Evolutionary conservation across 2,329 filamentous ascomycete species (phyloP).

Genomic region (Fusarium sp.): DNA sequence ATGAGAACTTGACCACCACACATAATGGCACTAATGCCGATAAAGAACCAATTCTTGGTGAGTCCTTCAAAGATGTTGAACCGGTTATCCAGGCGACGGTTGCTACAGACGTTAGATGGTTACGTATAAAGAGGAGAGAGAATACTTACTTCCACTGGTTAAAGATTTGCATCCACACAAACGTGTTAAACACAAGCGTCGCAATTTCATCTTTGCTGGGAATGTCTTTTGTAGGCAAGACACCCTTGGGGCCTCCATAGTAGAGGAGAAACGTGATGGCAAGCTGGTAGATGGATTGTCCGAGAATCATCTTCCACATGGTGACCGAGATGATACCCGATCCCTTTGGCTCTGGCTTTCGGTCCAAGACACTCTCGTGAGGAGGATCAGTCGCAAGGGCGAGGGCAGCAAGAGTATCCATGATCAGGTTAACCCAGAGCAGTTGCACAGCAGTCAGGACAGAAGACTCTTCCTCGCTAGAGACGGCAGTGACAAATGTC

Average conservation of each 20-base stretch:
- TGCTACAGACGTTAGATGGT: slow-evolving; percentile 60
- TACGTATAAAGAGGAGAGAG: not conserved
- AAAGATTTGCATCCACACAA: slow-evolving; percentile 99
- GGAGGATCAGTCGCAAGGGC: slow-evolving; percentile 93
- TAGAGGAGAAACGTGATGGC: slow-evolving; percentile 83
- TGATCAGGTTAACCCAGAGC: slow-evolving; percentile 96
- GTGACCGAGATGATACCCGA: slow-evolving; percentile 80
- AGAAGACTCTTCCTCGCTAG: slow-evolving; percentile 74
- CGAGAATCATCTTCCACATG: slow-evolving; percentile 99
- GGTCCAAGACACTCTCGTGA: slow-evolving; percentile 81
- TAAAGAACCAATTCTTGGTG: slow-evolving; percentile 87
- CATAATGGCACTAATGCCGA: slow-evolving; percentile 87
- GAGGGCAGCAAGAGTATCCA: slow-evolving; percentile 93
- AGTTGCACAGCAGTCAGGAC: slow-evolving; percentile 91
- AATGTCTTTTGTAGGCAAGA: slow-evolving; percentile 57
- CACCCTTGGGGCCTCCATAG: slow-evolving; percentile 70
- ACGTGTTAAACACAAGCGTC: slow-evolving; percentile 96
- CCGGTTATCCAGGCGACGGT: slow-evolving; percentile 91
- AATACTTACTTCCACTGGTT: slow-evolving; percentile 90
- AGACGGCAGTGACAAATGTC: slow-evolving; percentile 88
- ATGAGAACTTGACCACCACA: slow-evolving; percentile 91
- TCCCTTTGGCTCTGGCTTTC: slow-evolving; percentile 73
- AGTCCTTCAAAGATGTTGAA: slow-evolving; percentile 97
- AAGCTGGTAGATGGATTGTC: slow-evolving; percentile 91
- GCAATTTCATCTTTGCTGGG: slow-evolving; percentile 64